Conservation (phyloP, 1,284 basidiomycete species). For the Pulveroboletus sp. region DNA sequence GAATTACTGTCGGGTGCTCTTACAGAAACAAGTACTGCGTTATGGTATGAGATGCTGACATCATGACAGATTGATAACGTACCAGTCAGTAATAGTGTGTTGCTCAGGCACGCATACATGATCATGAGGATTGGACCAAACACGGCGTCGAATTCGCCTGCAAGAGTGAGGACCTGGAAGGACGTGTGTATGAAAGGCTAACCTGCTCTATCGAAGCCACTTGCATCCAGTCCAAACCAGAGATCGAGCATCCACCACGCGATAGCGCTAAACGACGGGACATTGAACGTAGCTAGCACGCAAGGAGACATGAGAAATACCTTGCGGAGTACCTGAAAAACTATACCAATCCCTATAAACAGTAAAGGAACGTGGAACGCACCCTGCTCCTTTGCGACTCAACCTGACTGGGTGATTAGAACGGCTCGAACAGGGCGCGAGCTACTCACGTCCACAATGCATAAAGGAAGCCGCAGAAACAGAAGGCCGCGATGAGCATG, state of each 20-base stretch:
- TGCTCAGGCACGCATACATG: conserved; percentile 83
- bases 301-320: conserved; percentile 35
- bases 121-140: conserved; percentile 90
- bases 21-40: conserved; percentile 74
- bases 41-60: conserved; percentile 1
- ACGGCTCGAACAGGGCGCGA: neutral
- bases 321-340: conserved; percentile 36
- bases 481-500: conserved; percentile 88
- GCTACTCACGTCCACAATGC: conserved; percentile 81
- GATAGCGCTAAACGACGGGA: conserved; percentile 53
- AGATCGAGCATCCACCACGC: conserved; percentile 90
- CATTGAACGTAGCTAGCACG: neutral
- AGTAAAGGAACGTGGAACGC: conserved; percentile 5
- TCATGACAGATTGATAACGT: conserved; percentile 25
- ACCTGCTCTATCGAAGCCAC: conserved; percentile 79
- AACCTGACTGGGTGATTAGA: conserved; percentile 44
- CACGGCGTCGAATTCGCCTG: conserved; percentile 75
- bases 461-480: conserved; percentile 88
- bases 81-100: conserved; percentile 83
- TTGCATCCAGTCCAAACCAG: conserved; percentile 89
- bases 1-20: conserved; percentile 28
- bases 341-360: neutral
- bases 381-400: conserved; percentile 52
- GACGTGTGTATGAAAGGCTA: conserved; percentile 34
- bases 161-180: conserved; percentile 8